Percentiles rank a stretch among this genome's conserved stretches.
Conservation (phyloP, 441 rosid species). For the Syzygium syzygioides region DNA sequence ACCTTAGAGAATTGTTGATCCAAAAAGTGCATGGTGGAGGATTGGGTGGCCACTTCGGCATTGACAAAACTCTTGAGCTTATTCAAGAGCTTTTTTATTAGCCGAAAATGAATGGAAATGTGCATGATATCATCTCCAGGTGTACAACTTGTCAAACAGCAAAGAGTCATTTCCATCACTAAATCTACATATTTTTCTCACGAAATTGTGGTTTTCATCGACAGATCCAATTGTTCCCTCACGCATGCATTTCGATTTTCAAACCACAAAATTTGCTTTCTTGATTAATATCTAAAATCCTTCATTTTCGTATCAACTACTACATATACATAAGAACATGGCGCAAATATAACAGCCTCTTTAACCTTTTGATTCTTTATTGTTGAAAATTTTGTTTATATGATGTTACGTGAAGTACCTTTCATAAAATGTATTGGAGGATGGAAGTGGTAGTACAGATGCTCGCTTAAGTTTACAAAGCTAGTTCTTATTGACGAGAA, state of each 20-base stretch:
- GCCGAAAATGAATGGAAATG: too few species aligned
- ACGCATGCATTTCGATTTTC: background rate
- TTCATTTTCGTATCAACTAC: background rate
- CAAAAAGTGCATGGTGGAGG: too few species aligned
- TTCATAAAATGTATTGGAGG: background rate
- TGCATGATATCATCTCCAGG: too few species aligned
- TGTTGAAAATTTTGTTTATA: background rate
- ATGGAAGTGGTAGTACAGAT: background rate
- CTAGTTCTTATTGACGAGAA: background rate
- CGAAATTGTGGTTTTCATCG: background rate
- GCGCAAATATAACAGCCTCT: background rate
- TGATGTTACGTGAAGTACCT: background rate
- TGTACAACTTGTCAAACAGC: too few species aligned
- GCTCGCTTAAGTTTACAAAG: background rate
- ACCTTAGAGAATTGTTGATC: too few species aligned
- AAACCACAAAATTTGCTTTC: background rate
- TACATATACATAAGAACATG: background rate
- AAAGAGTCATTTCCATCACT: background rate
- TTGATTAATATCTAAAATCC: background rate
- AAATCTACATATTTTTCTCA: background rate
- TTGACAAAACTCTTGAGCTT: too few species aligned
- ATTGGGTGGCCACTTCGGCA: too few species aligned
- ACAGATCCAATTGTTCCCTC: background rate
- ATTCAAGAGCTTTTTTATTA: too few species aligned
- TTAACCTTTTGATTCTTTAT: background rate